phyloP scores from a whole-genome alignment of 2,329 filamentous ascomycete genomes.

The Rutstroemia sp. region DNA sequence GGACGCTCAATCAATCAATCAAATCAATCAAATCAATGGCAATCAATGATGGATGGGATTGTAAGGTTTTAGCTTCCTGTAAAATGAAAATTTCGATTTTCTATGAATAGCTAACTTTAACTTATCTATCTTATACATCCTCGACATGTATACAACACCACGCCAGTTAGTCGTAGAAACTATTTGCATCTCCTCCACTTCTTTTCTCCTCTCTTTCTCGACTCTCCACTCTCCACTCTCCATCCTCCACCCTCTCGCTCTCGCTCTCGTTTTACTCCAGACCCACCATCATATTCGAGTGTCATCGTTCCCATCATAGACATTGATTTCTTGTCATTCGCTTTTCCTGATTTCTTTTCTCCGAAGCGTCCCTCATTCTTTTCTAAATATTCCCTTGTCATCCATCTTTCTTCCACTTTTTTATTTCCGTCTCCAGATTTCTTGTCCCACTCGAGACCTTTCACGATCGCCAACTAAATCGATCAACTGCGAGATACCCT shows the following conservation, averaged over 20 bases:
- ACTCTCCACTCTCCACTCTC: not conserved
- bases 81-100: too few species aligned
- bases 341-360: too few species aligned
- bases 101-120: too few species aligned
- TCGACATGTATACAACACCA: too few species aligned
- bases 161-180: too few species aligned
- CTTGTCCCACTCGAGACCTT: not conserved
- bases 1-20: too few species aligned
- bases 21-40: too few species aligned
- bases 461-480: not conserved
- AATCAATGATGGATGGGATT: too few species aligned
- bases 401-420: not conserved
- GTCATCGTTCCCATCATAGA: not conserved
- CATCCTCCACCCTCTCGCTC: not conserved
- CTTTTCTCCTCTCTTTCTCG: not conserved
- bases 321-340: too few species aligned
- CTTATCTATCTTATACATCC: too few species aligned
- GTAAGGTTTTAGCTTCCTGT: too few species aligned
- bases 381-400: not conserved
- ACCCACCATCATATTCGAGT: not conserved
- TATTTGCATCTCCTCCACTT: not conserved
- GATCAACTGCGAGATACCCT: not conserved
- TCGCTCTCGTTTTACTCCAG: not conserved
- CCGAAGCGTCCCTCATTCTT: too few species aligned
- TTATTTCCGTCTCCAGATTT: not conserved